A percentile compares a stretch with the other conserved stretches of the same genome.
Evolutionary conservation across 768 basidiomycete species (phyloP).

Genomic region (Boletus pseudopeckii): DNA sequence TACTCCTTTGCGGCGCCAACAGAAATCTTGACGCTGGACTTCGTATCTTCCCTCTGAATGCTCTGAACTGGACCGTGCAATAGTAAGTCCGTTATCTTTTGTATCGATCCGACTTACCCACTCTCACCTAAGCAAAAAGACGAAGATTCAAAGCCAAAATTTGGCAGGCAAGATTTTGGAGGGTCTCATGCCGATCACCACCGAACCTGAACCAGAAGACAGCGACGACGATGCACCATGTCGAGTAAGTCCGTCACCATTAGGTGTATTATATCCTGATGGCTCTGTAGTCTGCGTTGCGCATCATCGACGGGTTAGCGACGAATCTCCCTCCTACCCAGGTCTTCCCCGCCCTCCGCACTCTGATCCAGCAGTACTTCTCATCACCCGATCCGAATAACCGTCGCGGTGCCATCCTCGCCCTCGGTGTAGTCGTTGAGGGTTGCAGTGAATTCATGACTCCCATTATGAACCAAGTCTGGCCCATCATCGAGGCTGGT

Average conservation of each 20-base stretch:
- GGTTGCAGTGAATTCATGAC: slow-evolving; percentile 98
- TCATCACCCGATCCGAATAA: slow-evolving; percentile 69
- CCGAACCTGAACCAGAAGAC: slow-evolving; percentile 92
- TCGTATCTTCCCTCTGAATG: slow-evolving; percentile 87
- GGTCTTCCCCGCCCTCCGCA: slow-evolving; percentile 90
- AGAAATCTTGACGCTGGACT: slow-evolving; percentile 70
- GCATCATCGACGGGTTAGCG: slow-evolving; percentile 89
- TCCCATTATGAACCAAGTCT: slow-evolving; percentile 84
- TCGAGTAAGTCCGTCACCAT: slow-evolving; percentile 53
- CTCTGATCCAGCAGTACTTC: slow-evolving; percentile 82
- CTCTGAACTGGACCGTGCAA: slow-evolving; percentile 94
- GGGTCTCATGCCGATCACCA: slow-evolving; percentile 90
- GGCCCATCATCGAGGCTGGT: slow-evolving; percentile 91
- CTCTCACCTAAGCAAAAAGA: slow-evolving; percentile 74
- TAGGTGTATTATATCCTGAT: slow-evolving; percentile 6
- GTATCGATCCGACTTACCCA: background rate
- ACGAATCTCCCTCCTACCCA: slow-evolving; percentile 91
- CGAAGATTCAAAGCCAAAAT: slow-evolving; percentile 83
- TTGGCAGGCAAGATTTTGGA: slow-evolving; percentile 84
- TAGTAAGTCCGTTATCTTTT: slow-evolving; percentile 53
- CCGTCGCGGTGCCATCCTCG: slow-evolving; percentile 91
- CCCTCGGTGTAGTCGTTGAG: slow-evolving; percentile 93
- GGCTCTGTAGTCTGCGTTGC: slow-evolving; percentile 72
- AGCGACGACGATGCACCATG: slow-evolving; percentile 91
- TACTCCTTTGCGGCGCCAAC: slow-evolving; percentile 81